Conservation (phyloP, 805 yeast species). For the Yarrowia alimentaria region DNA sequence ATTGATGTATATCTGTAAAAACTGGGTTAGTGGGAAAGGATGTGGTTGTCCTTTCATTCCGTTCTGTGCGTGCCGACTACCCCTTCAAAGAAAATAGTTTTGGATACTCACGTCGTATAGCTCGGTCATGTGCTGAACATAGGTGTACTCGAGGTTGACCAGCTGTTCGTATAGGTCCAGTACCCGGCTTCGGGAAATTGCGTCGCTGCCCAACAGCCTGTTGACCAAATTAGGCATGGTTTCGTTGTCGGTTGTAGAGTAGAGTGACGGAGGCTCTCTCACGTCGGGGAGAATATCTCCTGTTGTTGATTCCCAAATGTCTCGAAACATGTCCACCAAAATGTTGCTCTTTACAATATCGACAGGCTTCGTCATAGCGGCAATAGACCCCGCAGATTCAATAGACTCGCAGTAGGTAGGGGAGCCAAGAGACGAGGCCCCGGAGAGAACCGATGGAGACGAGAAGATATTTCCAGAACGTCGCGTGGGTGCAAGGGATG, state of each 20-base stretch:
- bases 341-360: slow-evolving; percentile 4
- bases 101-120: slow-evolving; percentile 15
- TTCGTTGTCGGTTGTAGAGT: background rate
- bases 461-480: background rate
- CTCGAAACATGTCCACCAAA: slow-evolving; percentile 3
- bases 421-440: slow-evolving; percentile 1
- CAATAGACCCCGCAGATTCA: background rate
- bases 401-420: slow-evolving; percentile 2
- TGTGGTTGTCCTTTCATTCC: slow-evolving; percentile 1
- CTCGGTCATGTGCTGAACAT: slow-evolving; percentile 9
- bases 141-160: slow-evolving; percentile 21
- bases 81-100: too few species aligned
- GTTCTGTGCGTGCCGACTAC: background rate
- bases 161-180: slow-evolving; percentile 16
- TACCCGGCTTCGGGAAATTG: slow-evolving; percentile 1
- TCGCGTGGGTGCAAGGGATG: background rate
- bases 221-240: background rate
- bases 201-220: background rate
- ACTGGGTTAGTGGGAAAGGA: slow-evolving; percentile 20
- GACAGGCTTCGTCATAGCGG: slow-evolving; percentile 1
- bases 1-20: slow-evolving; percentile 19
- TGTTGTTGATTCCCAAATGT: slow-evolving; percentile 1
- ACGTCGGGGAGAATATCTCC: background rate
- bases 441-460: background rate
- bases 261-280: background rate